Conservation (phyloP, 345 rosid genomes). For the Pistacia vera region DNA sequence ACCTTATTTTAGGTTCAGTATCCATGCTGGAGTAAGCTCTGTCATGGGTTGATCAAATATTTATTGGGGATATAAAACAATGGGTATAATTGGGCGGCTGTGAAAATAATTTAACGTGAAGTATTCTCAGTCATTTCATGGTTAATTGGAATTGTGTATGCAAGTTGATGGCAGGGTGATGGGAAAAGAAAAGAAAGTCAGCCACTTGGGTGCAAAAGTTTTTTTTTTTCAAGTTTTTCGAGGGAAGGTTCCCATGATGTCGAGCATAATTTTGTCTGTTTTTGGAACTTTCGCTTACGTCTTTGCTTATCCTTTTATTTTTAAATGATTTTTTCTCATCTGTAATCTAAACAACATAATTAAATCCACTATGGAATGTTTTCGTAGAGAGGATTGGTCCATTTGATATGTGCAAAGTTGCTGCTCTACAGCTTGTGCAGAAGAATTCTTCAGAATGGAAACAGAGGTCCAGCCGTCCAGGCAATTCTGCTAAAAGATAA, state of each 20-base stretch:
- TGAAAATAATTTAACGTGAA: not conserved
- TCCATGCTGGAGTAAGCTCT: not conserved
- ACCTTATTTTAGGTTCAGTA: not conserved
- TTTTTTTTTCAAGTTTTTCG: not conserved
- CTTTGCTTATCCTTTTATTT: not conserved
- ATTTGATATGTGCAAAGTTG: too few species aligned
- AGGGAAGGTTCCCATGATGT: conserved; percentile 10
- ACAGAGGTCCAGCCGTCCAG: not conserved
- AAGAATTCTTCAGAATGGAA: not conserved
- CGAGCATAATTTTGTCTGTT: not conserved
- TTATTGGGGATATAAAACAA: not conserved
- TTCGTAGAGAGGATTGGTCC: not conserved
- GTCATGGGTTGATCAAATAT: not conserved
- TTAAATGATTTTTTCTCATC: not conserved
- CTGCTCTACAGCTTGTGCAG: not conserved
- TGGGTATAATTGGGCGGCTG: conserved; percentile 1
- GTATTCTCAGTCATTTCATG: not conserved
- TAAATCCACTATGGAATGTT: not conserved
- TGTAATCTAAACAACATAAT: not conserved
- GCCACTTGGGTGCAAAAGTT: not conserved
- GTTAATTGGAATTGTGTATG: not conserved
- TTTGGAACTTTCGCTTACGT: not conserved
- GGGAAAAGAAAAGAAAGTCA: not conserved
- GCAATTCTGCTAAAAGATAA: not conserved
- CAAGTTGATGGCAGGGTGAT: not conserved